Evolutionary conservation across 1,139 yeast species (phyloP), one percentile per base, ranked within the genome.

Genomic region (Blastobotrys raffinosifermentans): DNA sequence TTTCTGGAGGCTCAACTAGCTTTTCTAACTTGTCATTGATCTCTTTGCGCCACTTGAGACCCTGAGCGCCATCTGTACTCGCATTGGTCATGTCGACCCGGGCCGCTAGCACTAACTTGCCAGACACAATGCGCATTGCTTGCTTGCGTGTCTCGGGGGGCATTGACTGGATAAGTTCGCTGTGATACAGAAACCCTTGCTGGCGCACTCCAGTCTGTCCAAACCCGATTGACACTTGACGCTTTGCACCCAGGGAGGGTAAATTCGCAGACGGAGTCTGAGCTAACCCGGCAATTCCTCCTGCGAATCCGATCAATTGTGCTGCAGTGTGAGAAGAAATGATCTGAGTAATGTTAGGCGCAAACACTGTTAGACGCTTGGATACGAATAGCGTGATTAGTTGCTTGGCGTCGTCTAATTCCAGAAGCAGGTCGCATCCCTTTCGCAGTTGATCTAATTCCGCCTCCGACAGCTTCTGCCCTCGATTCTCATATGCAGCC

Each of bases 211-310:
- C 75, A 4, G 61, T 54, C 18, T 59, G 55, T 9, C 72, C 72
- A 31, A 69, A 61, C 1, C 70, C 72, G 14, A 63, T 56, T 4
- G 66, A 63, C 16, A 75, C 70, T 15, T 76, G 61, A 42, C 73
- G 70, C 47, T 75, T 73, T 13, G 78, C 75, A 0, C 96, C 96
- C 26, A 86, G 58, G 0, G 94, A 75, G 0, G 95, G 79, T 6
- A 91, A 54, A 54, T 91, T 91, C 49, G 96, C 83, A 4, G 94
- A 72, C 0, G 96, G 96, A 0, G 86, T 76, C 25, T 64, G 63
- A 3, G 89, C 76, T 10, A 91, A 60, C 9, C 75, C 80, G n/a
- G 65, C 64, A 9, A 91, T 57, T 0, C 95, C 87, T 1, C 95
- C 94, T 0, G 77, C 66, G 16, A 75, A 70, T 1, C 86, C 74